Evolutionary conservation across 306 rosid genomes (phyloP).

Genomic region (Macrotyloma uniflorum): DNA sequence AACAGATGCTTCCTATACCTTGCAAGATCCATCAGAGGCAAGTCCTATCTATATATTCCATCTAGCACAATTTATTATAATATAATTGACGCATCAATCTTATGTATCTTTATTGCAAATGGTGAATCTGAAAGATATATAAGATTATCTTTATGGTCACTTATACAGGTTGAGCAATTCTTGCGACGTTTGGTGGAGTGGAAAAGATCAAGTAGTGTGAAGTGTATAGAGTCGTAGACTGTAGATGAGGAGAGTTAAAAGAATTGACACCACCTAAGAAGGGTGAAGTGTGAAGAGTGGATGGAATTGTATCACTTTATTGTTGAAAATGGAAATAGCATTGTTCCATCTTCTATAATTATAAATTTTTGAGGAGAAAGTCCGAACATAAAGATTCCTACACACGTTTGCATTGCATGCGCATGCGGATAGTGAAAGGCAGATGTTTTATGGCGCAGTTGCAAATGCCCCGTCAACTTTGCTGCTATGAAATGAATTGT

Average conservation of each 20-base stretch:
- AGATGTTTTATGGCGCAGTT: conserved; percentile 39
- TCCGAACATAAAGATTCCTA: neutral
- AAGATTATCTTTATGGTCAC: neutral
- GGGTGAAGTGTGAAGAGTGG: conserved; percentile 41
- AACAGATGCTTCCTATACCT: conserved; percentile 79
- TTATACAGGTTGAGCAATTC: conserved; percentile 75
- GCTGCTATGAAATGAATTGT: conserved; percentile 36
- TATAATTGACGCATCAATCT: neutral
- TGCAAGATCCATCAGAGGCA: conserved; percentile 93
- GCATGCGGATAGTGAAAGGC: conserved; percentile 46
- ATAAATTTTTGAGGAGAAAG: conserved; percentile 9
- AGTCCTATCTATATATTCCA: conserved; percentile 7
- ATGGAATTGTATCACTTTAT: conserved; percentile 42
- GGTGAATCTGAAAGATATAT: conserved; percentile 15
- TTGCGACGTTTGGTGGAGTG: conserved; percentile 78
- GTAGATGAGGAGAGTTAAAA: conserved; percentile 29
- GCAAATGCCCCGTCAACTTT: conserved; percentile 33
- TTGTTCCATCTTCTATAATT: conserved; percentile 22
- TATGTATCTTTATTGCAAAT: neutral
- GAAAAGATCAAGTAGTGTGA: conserved; percentile 49
- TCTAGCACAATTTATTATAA: neutral
- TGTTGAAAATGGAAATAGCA: conserved; percentile 33
- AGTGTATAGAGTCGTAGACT: conserved; percentile 33
- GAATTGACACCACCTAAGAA: conserved; percentile 45
- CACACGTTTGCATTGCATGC: conserved; percentile 50